Evolutionary conservation across 176 grass and related monocot genomes (phyloP).

Genomic region (Panicum miliaceum): DNA sequence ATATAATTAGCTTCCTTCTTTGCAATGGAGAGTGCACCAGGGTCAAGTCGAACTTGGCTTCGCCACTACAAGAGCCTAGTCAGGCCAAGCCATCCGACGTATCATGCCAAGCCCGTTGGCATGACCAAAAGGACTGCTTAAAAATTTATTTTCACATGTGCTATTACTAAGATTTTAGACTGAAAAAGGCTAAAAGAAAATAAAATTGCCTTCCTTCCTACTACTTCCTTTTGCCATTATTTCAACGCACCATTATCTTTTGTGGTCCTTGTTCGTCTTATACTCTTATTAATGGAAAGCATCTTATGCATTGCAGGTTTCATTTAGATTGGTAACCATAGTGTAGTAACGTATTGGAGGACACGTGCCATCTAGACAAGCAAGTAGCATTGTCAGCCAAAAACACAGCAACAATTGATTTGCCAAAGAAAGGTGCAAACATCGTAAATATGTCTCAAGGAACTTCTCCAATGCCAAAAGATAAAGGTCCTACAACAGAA

Average conservation of each 20-base stretch:
- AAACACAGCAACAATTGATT: conserved; percentile 44
- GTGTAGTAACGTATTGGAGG: conserved; percentile 27
- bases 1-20: too few relatives aligned
- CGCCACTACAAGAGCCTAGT: too few relatives aligned
- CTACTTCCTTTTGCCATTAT: neutral
- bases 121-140: neutral
- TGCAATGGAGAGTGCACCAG: too few relatives aligned
- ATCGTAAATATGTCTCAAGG: conserved; percentile 49
- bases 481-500: conserved; percentile 50
- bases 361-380: conserved; percentile 55
- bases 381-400: conserved; percentile 45
- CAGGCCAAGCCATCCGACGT: too few relatives aligned
- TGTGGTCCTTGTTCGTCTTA: conserved; percentile 22
- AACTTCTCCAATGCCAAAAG: conserved; percentile 50
- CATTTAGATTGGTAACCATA: neutral
- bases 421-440: conserved; percentile 50
- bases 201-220: neutral
- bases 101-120: neutral
- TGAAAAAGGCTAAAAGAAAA: neutral
- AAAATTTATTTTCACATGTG: neutral
- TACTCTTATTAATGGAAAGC: conserved; percentile 2
- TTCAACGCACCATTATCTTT: conserved; percentile 14
- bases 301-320: conserved; percentile 44
- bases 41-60: too few relatives aligned
- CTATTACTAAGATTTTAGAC: neutral